Percentiles rank a stretch among this genome's conserved stretches.
Conservation (phyloP, 805 yeast species). For the Wickerhamomyces kurtzmanii region DNA sequence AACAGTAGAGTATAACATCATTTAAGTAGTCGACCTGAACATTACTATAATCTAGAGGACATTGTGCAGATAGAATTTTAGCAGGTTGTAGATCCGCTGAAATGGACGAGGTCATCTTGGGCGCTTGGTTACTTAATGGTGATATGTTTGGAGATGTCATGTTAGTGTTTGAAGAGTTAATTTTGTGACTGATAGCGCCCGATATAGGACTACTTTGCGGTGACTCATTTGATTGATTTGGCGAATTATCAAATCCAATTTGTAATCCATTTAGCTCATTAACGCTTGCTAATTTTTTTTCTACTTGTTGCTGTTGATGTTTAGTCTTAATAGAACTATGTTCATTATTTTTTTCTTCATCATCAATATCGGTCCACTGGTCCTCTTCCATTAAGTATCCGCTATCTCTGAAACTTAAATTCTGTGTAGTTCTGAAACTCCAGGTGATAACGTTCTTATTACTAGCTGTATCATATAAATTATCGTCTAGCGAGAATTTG, state of each 20-base stretch:
- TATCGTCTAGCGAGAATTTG: conserved; percentile 22
- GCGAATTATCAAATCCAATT: no score
- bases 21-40: conserved; percentile 23
- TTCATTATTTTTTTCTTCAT: no score
- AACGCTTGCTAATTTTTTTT: no score
- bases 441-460: conserved; percentile 2
- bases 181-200: conserved; percentile 2
- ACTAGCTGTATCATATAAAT: conserved; percentile 15
- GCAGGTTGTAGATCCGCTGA: conserved; percentile 2
- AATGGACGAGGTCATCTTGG: conserved; percentile 1
- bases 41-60: conserved; percentile 8
- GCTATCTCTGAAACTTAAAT: no score
- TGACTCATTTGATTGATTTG: no score
- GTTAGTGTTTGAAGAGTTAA: conserved; percentile 3
- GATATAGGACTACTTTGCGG: conserved; percentile 5
- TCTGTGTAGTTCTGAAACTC: not conserved
- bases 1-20: conserved; percentile 32
- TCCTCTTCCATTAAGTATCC: no score
- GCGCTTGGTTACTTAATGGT: not conserved
- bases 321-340: no score
- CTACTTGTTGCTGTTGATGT: no score
- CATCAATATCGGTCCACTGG: not conserved
- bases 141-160: conserved; percentile 4
- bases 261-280: no score
- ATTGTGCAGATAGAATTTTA: conserved; percentile 3